A percentile compares a stretch with the other conserved stretches of the same genome.
Conservation (phyloP, 1,139 yeast genomes). For the Suhomyces yuchorum region DNA sequence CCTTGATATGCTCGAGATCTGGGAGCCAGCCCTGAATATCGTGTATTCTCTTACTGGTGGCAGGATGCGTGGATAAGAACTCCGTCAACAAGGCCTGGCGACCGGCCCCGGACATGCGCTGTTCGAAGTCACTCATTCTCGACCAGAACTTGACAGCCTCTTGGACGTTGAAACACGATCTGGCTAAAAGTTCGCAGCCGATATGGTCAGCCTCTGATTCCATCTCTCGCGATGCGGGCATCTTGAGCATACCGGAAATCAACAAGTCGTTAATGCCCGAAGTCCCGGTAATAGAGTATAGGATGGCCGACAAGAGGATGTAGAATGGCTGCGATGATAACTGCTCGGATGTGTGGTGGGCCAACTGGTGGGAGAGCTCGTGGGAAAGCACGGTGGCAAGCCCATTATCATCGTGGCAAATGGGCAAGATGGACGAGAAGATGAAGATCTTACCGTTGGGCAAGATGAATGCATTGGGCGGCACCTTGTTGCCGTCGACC, state of each 20-base stretch:
- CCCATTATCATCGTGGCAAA: slow-evolving; percentile 83
- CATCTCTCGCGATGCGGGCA: slow-evolving; percentile 90
- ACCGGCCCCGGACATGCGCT: slow-evolving; percentile 23
- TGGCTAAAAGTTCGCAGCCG: slow-evolving; percentile 88
- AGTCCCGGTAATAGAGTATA: slow-evolving; percentile 40
- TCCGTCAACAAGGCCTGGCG: slow-evolving; percentile 43
- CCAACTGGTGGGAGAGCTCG: slow-evolving; percentile 91
- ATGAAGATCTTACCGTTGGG: slow-evolving; percentile 97
- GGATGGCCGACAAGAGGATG: slow-evolving; percentile 49
- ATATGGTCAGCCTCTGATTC: slow-evolving; percentile 96
- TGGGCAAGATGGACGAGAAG: slow-evolving; percentile 74
- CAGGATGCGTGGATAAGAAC: slow-evolving; percentile 88
- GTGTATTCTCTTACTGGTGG: slow-evolving; percentile 68
- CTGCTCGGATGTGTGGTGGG: slow-evolving; percentile 87
- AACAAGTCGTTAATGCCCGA: slow-evolving; percentile 52
- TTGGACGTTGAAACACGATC: slow-evolving; percentile 79
- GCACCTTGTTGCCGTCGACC: slow-evolving; percentile 54
- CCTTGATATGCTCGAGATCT: slow-evolving; percentile 53
- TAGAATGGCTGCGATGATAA: slow-evolving; percentile 60
- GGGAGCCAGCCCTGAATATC: slow-evolving; percentile 77
- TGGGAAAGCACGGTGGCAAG: slow-evolving; percentile 92
- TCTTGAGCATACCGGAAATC: slow-evolving; percentile 59
- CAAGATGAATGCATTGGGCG: slow-evolving; percentile 94
- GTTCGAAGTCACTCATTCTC: slow-evolving; percentile 71
- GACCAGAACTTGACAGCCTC: slow-evolving; percentile 80